Base-by-base conservation (phyloP, 257 asterid species). In the Echites panduratus region DNA sequence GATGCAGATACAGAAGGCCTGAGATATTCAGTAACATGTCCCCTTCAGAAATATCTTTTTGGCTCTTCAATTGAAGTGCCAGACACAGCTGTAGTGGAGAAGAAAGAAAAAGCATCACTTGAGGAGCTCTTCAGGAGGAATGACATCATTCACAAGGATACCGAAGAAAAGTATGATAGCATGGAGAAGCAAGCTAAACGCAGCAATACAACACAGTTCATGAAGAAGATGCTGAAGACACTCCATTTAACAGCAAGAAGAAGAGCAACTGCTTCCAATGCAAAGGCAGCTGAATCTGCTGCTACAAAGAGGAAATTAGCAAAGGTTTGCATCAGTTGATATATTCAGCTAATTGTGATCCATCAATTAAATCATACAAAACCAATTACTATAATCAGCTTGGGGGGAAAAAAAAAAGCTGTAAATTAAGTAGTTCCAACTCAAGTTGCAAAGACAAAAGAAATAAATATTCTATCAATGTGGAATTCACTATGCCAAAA, bases 31-130 rank as follows among this genome's bases (percentile, higher is more conserved):
- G 73, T 50, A 52, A 78, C 79, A 75, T 89, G 84, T 68, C 95
- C 97, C 73, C 96, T 87, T 70, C 95, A 90, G 72, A 85, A 78
- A 76, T 87, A 87, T 79, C 92, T 88, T 70, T 78, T 90, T 32
- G 95, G 87, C 71, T 79, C 81, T 68, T 68, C 88, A 53, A 75
- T 79, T 79, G 96, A 85, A 81, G 71, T 75, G 73, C 77, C 76
- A 52, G 84, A 78, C 75, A 70, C 73, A 74, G 85, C 77, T 29
- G 75, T 43, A 57, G 86, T 75, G 63, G 71, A 57, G 47, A 78
- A 79, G 79, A 86, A 83, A 79, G 90, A 85, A 79, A 90, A 82
- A 76, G 54, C 79, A 62, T 80, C 92, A 68, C 83, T 84, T 49
- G 89, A 79, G 80, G 91, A 86, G 75, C 83, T 84, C 74, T 85